Base-by-base conservation (phyloP, 2,329 filamentous ascomycete species). In the Rachicladosporium sp. region DNA sequence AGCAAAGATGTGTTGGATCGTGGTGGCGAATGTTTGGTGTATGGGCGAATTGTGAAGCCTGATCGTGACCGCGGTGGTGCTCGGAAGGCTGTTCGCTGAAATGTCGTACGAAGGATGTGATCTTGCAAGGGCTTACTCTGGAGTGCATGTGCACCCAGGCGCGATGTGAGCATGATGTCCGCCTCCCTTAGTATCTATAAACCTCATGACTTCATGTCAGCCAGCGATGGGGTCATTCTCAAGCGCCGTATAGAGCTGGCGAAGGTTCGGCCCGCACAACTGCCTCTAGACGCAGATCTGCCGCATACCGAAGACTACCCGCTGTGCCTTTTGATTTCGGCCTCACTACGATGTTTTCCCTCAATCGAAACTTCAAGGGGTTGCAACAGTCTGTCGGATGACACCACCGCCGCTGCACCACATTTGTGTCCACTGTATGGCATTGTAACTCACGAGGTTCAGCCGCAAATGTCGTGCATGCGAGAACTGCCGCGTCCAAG, bases 101-200 rank as follows among this genome's bases (percentile, higher is more conserved):
- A 27, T 15, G 36, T 36, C 31, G 35, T 32, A 27, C 38, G 31
- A 21, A 37, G 27, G 31, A 42, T 23, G 36, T 35, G 35, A 7
- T 38, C 40, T 31, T 38, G 40, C 9, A 42, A 9, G 10, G 40
- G 36, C 35, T 38, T 37, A 27, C 38, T 35, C 29, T 36, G 40
- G 23, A 42, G 29, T 6, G 34, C 34, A 19, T 42, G 40, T 6
- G 40, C 33, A 33, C n/a, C 9, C 36, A 31, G 37, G 11, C 40
- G 35, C 4, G 31, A 23, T 5, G 39, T 33, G 39, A 34, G 12
- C 32, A 41, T 33, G 34, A 41, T 41, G 27, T 15, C 12, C 12
- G n/a, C 21, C 23, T 27, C 23, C 23, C 23, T 27, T 7, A 27
- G 23, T 27, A 27, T 15, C 27, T 36, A 36, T n/a, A 27, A 36